Percentiles rank a stretch among this genome's conserved stretches.
Conservation (phyloP, 2,329 filamentous ascomycete genomes). For the Colletotrichum scovillei region DNA sequence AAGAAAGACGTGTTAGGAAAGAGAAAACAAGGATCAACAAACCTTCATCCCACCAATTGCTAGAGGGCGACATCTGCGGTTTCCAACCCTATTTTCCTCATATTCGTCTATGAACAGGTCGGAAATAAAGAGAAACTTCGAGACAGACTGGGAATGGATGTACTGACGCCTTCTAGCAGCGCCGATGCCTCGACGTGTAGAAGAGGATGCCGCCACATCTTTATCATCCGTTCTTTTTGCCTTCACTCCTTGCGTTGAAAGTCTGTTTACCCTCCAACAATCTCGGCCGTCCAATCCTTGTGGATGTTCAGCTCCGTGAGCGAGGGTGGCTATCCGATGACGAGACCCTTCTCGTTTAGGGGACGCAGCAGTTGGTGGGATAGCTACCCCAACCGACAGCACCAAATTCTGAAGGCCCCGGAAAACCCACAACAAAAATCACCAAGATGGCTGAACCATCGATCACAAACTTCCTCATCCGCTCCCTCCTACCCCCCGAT, state of each 20-base stretch:
- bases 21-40: too few species aligned
- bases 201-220: background rate
- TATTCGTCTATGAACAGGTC: too few species aligned
- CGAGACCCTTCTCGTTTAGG: constrained; percentile 85
- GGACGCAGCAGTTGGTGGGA: too few species aligned
- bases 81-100: too few species aligned
- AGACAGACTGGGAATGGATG: too few species aligned
- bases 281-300: constrained; percentile 71
- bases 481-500: constrained; percentile 57
- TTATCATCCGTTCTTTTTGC: background rate
- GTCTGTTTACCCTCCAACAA: constrained; percentile 53
- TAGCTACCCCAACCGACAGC: too few species aligned
- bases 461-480: constrained; percentile 46
- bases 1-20: too few species aligned
- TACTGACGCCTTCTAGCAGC: background rate
- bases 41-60: too few species aligned
- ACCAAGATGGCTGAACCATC: constrained; percentile 45
- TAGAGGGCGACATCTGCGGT: too few species aligned
- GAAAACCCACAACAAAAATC: background rate
- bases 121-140: too few species aligned
- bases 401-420: background rate
- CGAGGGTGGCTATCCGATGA: constrained; percentile 73
- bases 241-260: too few species aligned
- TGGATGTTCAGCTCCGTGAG: constrained; percentile 70
- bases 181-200: background rate